Conservation (phyloP, 2,329 filamentous ascomycete genomes). For the Colletotrichum sp. region DNA sequence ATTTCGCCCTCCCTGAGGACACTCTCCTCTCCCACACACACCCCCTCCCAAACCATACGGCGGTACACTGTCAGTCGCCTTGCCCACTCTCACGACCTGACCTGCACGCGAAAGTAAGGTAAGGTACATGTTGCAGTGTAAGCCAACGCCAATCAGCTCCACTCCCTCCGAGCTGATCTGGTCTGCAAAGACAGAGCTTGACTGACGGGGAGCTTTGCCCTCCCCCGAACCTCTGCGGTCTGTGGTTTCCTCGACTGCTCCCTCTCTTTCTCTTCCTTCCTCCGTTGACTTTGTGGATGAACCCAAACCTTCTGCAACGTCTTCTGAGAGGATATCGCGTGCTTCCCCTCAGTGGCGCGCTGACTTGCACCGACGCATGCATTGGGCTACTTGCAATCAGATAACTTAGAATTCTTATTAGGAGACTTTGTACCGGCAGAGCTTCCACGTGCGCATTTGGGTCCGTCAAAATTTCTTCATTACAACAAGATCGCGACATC, state of each 20-base stretch:
- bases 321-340: neutral
- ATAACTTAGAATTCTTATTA: neutral
- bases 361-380: neutral
- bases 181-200: constrained; percentile 5
- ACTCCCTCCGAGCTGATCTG: constrained; percentile 21
- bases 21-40: constrained; percentile 7
- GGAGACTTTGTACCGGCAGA: neutral
- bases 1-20: constrained; percentile 14
- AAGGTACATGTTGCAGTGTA: constrained; percentile 12
- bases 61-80: constrained; percentile 19
- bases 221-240: constrained; percentile 30
- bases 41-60: constrained; percentile 18
- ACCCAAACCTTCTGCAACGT: neutral
- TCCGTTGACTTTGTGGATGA: neutral
- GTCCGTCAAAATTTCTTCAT: neutral
- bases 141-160: constrained; percentile 17
- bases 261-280: neutral
- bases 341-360: neutral
- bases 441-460: neutral
- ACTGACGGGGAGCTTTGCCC: constrained; percentile 33
- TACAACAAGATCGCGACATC: neutral
- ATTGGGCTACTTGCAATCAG: neutral
- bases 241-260: constrained; percentile 33
- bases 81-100: neutral
- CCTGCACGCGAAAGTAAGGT: neutral